Percentiles rank a stretch among this genome's conserved stretches.
These are phyloP conservation scores for Halteria grandinella DNA, from an alignment of 73 alveolate species.

Conservation along the genomic window DNA sequence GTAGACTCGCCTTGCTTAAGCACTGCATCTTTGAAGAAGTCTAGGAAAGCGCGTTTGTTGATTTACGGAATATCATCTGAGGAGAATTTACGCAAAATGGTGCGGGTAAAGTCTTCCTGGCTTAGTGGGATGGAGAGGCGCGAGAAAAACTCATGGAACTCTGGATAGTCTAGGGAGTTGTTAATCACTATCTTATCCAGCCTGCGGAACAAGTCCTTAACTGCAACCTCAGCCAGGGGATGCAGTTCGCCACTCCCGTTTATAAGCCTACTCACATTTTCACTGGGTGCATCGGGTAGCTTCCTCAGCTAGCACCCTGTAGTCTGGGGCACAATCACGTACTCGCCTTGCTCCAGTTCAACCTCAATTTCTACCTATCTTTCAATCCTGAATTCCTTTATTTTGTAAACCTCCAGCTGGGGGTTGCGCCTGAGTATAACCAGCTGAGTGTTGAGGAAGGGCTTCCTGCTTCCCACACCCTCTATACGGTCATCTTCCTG, in stretches of 20 bases:
- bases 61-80: conserved; percentile 61
- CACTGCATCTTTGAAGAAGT: conserved; percentile 63
- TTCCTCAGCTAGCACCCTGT: conserved; percentile 92
- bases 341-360: conserved; percentile 90
- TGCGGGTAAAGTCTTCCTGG: conserved; percentile 42
- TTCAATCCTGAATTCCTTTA: conserved; percentile 58
- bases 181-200: conserved; percentile 63
- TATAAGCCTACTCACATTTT: background rate
- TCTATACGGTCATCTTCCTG: conserved; percentile 91
- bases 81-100: conserved; percentile 40
- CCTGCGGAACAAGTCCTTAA: conserved; percentile 78
- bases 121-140: conserved; percentile 45
- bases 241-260: background rate
- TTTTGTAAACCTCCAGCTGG: conserved; percentile 34
- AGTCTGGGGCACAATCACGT: conserved; percentile 96
- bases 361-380: conserved; percentile 80
- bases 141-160: conserved; percentile 71
- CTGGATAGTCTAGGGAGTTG: conserved; percentile 63
- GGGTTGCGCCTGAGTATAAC: conserved; percentile 70
- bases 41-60: conserved; percentile 66
- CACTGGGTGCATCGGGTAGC: conserved; percentile 53
- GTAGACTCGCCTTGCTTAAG: conserved; percentile 18
- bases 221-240: background rate
- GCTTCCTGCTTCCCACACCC: conserved; percentile 78
- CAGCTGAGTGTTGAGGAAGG: conserved; percentile 80